Conservation (phyloP, 257 asterid species). For the Avicennia marina region DNA sequence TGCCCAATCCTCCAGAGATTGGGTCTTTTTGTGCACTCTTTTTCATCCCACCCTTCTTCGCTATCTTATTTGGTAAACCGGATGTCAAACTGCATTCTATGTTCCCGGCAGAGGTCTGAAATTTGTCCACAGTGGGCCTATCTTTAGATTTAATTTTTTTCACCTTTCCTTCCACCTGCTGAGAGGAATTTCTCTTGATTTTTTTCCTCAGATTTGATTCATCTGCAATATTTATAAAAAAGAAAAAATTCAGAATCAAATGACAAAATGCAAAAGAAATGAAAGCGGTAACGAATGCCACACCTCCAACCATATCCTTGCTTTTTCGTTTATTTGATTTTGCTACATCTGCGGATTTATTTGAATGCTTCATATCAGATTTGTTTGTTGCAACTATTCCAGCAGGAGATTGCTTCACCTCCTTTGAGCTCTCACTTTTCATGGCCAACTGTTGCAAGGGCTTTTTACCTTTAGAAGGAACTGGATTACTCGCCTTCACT, state of each 20-base stretch:
- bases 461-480: conserved; percentile 24
- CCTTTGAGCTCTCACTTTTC: conserved; percentile 42
- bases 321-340: conserved; percentile 41
- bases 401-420: conserved; percentile 37
- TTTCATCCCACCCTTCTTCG: conserved; percentile 36
- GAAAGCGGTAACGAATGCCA: conserved; percentile 22
- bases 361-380: conserved; percentile 28
- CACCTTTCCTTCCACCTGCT: conserved; percentile 31
- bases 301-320: conserved; percentile 52
- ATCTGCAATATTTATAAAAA: conserved; percentile 47
- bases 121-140: conserved; percentile 21
- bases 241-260: conserved; percentile 19
- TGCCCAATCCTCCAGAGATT: conserved; percentile 29
- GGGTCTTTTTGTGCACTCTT: conserved; percentile 28
- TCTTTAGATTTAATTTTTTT: conserved; percentile 38
- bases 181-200: conserved; percentile 42
- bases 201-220: conserved; percentile 47
- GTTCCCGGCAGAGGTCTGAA: conserved; percentile 31
- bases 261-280: conserved; percentile 16
- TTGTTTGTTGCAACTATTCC: conserved; percentile 34
- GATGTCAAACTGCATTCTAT: conserved; percentile 21
- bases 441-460: conserved; percentile 29
- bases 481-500: conserved; percentile 24
- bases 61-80: conserved; percentile 30
- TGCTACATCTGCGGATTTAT: conserved; percentile 28